phyloP scores from a whole-genome alignment of 495 filamentous ascomycete species.

The Penicillium waksmanii region DNA sequence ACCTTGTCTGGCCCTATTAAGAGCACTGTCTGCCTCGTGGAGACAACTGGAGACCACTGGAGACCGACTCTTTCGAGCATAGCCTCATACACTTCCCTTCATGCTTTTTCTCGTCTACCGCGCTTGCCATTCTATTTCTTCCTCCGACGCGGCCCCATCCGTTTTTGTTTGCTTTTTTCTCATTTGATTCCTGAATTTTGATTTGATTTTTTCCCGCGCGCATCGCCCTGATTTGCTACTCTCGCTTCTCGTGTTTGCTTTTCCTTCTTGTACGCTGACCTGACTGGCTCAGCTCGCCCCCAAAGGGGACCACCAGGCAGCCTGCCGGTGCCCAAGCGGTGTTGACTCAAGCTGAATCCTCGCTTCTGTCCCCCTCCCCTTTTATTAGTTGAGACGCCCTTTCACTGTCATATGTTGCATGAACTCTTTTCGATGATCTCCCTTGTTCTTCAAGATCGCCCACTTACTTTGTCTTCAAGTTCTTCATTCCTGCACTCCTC shows the following conservation, averaged over 20 bases:
- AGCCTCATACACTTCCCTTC: conserved; percentile 10
- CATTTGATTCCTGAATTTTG: conserved; percentile 5
- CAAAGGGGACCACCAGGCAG: background rate
- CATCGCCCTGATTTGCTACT: conserved; percentile 24
- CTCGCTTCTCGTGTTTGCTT: conserved; percentile 17
- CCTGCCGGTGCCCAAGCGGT: conserved; percentile 20
- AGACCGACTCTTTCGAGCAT: conserved; percentile 23
- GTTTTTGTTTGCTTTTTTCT: conserved; percentile 4
- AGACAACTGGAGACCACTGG: background rate
- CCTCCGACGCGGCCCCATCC: conserved; percentile 13
- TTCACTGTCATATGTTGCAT: conserved; percentile 18
- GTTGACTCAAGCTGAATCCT: conserved; percentile 16
- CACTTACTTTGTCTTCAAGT: conserved; percentile 1
- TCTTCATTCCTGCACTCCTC: background rate
- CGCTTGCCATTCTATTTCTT: conserved; percentile 23
- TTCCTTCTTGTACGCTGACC: conserved; percentile 21
- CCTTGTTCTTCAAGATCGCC: conserved; percentile 12
- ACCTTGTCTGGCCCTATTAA: background rate
- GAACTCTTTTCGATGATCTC: conserved; percentile 24
- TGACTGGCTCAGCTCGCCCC: conserved; percentile 69
- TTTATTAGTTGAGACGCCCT: conserved; percentile 27
- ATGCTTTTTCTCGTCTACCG: conserved; percentile 26
- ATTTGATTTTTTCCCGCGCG: conserved; percentile 9
- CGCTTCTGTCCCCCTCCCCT: conserved; percentile 12
- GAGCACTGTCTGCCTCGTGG: no score